phyloP scores from a whole-genome alignment of 257 asterid genomes.

The Echium plantagineum region DNA sequence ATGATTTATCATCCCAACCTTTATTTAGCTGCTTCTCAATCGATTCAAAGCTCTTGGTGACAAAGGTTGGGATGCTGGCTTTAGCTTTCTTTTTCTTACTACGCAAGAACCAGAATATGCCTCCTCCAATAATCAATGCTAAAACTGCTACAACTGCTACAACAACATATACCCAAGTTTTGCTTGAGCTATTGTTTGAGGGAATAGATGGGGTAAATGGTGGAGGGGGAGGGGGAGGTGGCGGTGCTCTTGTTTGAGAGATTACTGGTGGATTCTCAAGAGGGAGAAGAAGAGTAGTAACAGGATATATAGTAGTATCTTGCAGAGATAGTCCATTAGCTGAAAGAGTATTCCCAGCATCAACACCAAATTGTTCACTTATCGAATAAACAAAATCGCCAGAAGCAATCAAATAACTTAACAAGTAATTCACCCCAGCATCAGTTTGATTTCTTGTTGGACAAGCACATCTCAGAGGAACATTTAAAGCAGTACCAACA shows the following conservation, averaged over 20 bases:
- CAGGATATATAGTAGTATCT: conserved; percentile 23
- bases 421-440: conserved; percentile 37
- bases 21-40: conserved; percentile 29
- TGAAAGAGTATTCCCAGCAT: conserved; percentile 14
- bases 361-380: conserved; percentile 29
- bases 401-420: conserved; percentile 38
- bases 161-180: conserved; percentile 50
- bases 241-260: conserved; percentile 36
- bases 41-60: conserved; percentile 28
- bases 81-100: conserved; percentile 20
- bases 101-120: conserved; percentile 18
- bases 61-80: conserved; percentile 17
- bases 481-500: conserved; percentile 27
- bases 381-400: conserved; percentile 27
- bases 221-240: conserved; percentile 40
- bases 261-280: conserved; percentile 46
- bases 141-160: conserved; percentile 50
- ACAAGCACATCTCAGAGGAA: conserved; percentile 84
- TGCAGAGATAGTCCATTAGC: conserved; percentile 46
- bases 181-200: conserved; percentile 26
- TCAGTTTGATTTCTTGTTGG: conserved; percentile 47
- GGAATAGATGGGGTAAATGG: conserved; percentile 18
- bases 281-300: conserved; percentile 65
- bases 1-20: conserved; percentile 28
- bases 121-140: conserved; percentile 11